A percentile compares a stretch with the other conserved stretches of the same genome.
Evolutionary conservation across 75 land plant species (phyloP).

Genomic region (Ceratopteris richardii): DNA sequence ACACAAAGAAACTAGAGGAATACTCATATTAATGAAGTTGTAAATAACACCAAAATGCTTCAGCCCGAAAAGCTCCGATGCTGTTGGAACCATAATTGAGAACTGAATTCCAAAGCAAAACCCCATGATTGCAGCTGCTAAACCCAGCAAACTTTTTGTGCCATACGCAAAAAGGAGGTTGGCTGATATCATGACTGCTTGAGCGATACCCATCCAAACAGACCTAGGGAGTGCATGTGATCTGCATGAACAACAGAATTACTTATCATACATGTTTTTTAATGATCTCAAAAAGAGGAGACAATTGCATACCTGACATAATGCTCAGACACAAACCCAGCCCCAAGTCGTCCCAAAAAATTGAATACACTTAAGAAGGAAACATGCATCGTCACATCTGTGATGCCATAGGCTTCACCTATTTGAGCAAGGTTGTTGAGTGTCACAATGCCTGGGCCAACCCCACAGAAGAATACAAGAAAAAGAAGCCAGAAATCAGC

Average conservation of each 20-base stretch:
- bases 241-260: slow-evolving; percentile 35
- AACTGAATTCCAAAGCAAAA: slow-evolving; percentile 79
- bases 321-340: slow-evolving; percentile 65
- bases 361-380: slow-evolving; percentile 64
- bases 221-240: slow-evolving; percentile 67
- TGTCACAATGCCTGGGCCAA: slow-evolving; percentile 64
- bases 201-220: slow-evolving; percentile 63
- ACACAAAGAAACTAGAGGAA: slow-evolving; percentile 76
- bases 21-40: slow-evolving; percentile 71
- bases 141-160: slow-evolving; percentile 46
- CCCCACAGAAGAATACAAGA: slow-evolving; percentile 59
- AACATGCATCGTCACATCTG: slow-evolving; percentile 53
- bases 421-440: slow-evolving; percentile 90
- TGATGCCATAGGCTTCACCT: slow-evolving; percentile 58
- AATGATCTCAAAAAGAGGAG: background rate
- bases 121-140: slow-evolving; percentile 63
- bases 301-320: slow-evolving; percentile 55
- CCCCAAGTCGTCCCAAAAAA: slow-evolving; percentile 73
- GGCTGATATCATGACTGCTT: slow-evolving; percentile 45
- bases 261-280: background rate
- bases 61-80: slow-evolving; percentile 90
- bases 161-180: slow-evolving; percentile 65
- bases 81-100: slow-evolving; percentile 84
- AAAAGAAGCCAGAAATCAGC: slow-evolving; percentile 94
- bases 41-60: slow-evolving; percentile 80